phyloP scores from a whole-genome alignment of 2,329 filamentous ascomycete species.

The Claviceps digitariae region DNA sequence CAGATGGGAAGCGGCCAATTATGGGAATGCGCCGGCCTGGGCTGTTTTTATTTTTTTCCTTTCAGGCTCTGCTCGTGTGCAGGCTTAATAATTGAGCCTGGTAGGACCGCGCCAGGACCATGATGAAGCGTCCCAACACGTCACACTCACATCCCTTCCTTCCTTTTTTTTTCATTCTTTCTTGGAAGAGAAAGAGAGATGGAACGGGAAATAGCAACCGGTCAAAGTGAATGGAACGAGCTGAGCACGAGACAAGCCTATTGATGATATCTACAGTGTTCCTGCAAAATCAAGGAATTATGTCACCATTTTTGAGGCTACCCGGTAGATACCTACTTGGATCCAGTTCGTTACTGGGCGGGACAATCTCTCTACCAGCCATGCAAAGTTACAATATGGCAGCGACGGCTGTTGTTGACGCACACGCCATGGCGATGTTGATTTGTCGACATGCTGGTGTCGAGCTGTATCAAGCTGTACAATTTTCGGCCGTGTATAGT shows the following conservation, averaged over 20 bases:
- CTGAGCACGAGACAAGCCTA: background rate
- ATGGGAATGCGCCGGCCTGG: slow-evolving; percentile 3
- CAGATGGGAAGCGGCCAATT: slow-evolving; percentile 5
- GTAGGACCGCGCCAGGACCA: background rate
- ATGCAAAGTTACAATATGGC: background rate
- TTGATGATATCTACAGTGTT: background rate
- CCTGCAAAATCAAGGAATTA: background rate
- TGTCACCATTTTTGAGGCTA: background rate
- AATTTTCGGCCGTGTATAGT: no score
- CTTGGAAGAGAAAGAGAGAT: background rate
- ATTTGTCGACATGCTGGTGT: no score
- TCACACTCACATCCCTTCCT: no score
- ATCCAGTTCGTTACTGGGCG: no score
- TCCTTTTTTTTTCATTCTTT: background rate
- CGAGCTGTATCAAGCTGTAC: no score
- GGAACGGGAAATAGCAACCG: no score
- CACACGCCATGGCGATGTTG: background rate
- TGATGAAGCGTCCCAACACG: no score
- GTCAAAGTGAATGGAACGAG: background rate
- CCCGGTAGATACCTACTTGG: background rate
- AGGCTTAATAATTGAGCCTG: background rate
- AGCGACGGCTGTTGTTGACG: background rate
- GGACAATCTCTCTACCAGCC: background rate
- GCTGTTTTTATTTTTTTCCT: background rate
- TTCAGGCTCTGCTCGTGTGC: background rate